phyloP scores from a whole-genome alignment of 2,329 filamentous ascomycete species.

The Lachnellula subtilissima region DNA sequence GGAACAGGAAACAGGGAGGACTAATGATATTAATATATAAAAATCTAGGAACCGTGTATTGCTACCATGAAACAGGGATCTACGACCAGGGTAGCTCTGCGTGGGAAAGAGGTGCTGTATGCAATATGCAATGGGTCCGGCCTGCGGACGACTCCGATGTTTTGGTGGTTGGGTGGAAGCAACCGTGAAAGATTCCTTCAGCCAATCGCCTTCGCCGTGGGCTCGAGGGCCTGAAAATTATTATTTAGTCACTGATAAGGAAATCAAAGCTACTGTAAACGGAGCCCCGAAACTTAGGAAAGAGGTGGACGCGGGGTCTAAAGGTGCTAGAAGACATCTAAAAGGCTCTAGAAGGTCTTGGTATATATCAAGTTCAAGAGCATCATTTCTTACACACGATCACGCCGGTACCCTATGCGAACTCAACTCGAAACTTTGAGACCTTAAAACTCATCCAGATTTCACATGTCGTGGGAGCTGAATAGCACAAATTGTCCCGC shows the following conservation, averaged over 20 bases:
- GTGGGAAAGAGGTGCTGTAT: not conserved
- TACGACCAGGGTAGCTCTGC: constrained; percentile 12
- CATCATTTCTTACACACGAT: not conserved
- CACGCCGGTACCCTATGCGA: not conserved
- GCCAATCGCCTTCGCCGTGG: constrained; percentile 1
- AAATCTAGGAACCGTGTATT: constrained; percentile 7
- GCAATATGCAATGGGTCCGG: constrained; percentile 11
- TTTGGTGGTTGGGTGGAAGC: constrained; percentile 15
- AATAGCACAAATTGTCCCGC: not conserved
- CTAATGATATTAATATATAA: constrained; percentile 14
- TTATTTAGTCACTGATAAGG: constrained; percentile 20
- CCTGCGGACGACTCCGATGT: constrained; percentile 22
- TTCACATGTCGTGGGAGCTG: not conserved
- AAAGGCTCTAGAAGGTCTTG: not conserved
- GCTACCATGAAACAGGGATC: constrained; percentile 14
- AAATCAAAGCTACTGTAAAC: not conserved
- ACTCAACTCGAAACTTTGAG: not conserved
- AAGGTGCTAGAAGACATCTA: not conserved
- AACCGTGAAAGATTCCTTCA: constrained; percentile 10
- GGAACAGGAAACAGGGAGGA: constrained; percentile 1
- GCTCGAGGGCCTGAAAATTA: constrained; percentile 3
- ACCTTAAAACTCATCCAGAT: not conserved
- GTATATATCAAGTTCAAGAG: not conserved
- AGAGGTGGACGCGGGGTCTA: not conserved
- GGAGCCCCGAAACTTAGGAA: not conserved